Percentiles rank a stretch among this genome's conserved stretches.
Evolutionary conservation across 2,329 filamentous ascomycete genomes (phyloP).

Genomic region (Myriosclerotinia scirpicola): DNA sequence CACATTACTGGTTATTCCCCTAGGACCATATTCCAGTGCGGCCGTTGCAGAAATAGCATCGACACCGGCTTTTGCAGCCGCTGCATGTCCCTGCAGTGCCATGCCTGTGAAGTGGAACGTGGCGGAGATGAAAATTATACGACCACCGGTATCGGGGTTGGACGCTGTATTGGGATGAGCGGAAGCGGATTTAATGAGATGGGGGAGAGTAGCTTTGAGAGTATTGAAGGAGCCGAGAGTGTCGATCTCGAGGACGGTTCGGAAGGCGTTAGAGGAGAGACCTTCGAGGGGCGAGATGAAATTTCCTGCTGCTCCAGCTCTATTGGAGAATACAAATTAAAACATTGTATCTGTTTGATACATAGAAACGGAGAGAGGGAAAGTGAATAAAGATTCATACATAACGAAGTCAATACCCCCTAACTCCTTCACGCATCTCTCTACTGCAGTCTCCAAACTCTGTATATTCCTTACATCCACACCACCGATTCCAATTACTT

Average conservation of each 20-base stretch:
- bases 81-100: conserved; percentile 85
- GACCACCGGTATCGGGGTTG: conserved; percentile 63
- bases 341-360: not conserved
- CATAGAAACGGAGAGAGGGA: conserved; percentile 18
- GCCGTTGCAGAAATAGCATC: conserved; percentile 80
- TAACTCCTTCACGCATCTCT: conserved; percentile 76
- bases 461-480: conserved; percentile 75
- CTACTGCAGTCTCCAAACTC: conserved; percentile 69
- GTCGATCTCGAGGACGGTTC: conserved; percentile 94
- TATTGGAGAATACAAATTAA: conserved; percentile 42
- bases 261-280: conserved; percentile 87
- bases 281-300: conserved; percentile 84
- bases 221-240: conserved; percentile 93
- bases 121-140: conserved; percentile 87
- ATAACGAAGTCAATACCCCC: conserved; percentile 91
- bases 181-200: conserved; percentile 73
- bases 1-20: conserved; percentile 82
- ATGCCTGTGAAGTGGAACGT: conserved; percentile 88
- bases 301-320: conserved; percentile 92
- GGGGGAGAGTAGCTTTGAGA: conserved; percentile 83
- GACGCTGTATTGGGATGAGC: conserved; percentile 59
- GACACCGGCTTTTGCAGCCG: conserved; percentile 86
- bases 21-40: conserved; percentile 85
- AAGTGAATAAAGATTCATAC: conserved; percentile 49
- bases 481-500: conserved; percentile 82